Evolutionary conservation across 2,329 filamentous ascomycete species (phyloP).

Genomic region (Ceratocystis albifundus): DNA sequence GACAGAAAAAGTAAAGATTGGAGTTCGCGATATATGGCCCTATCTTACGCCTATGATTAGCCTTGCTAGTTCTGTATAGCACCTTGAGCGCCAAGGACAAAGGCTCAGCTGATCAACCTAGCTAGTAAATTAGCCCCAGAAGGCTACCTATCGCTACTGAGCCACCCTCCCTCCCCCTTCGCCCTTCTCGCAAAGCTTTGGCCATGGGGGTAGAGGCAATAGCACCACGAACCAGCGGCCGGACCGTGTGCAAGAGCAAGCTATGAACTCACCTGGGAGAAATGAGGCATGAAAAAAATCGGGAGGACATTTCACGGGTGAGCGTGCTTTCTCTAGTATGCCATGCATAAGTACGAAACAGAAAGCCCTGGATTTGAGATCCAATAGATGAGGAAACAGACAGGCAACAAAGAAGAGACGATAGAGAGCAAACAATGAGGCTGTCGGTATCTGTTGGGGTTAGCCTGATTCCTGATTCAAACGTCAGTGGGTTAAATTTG

Average conservation of each 20-base stretch:
- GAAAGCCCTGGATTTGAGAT: neutral
- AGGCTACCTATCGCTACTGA: neutral
- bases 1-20: neutral
- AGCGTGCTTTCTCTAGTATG: neutral
- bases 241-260: neutral
- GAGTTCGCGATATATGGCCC: neutral
- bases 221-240: neutral
- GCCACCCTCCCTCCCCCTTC: neutral
- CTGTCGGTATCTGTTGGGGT: neutral
- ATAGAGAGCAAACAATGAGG: neutral
- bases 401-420: neutral
- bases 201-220: neutral
- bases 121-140: neutral
- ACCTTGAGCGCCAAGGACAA: neutral
- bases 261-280: neutral
- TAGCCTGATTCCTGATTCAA: neutral
- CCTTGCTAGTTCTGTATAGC: neutral
- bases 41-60: neutral
- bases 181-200: neutral
- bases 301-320: neutral
- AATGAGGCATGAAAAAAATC: neutral
- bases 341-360: neutral
- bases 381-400: neutral
- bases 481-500: neutral
- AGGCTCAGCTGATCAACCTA: neutral